Base-by-base conservation (phyloP, 2,329 filamentous ascomycete species). In the Chaetothyriales sp. region DNA sequence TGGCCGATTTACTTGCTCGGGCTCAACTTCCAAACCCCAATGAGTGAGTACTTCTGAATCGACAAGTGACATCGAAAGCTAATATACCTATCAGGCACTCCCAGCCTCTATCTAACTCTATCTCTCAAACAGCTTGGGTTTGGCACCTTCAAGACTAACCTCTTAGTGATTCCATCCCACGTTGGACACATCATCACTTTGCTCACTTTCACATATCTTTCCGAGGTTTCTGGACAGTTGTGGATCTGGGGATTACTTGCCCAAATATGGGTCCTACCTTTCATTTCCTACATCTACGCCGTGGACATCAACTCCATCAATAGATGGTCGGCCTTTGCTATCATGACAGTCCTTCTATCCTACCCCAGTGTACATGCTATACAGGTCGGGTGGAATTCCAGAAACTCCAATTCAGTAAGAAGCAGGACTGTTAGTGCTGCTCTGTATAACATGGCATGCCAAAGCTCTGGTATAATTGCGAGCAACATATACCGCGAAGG, bases 81-180 rank as follows among this genome's bases (percentile, higher is more conserved):
- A 39, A 39, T 39, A 15, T 15, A 39, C 15, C 32, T 39, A 5
- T 39, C 32, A 39, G 20, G 19, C 22, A 72, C 1, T 66, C 69
- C 12, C 62, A 57, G 53, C 68, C 64, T 39, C 0, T 75, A 75
- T 45, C 62, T 75, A 3, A 69, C 71, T 2, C 67, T 66, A 49
- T 72, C 70, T 18, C 63, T 73, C 0, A 65, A 66, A 0, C 60
- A 66, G 22, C 62, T 73, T 28, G 70, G 70, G n/a, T 60, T 60
- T 47, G 53, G 48, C 51, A 59, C 57, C 9, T 64, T 45, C 57
- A 64, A 54, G 56, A 46, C 60, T 18, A 84, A 82, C 57, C 67
- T 84, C 52, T 70, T 84, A 18, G 77, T 77, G 1, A 79, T 82
- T 7, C 78, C 77, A 0, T 72, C 75, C 0, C 73, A 73, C 7